A percentile compares a stretch with the other conserved stretches of the same genome.
Evolutionary conservation across 208 protist genomes (phyloP).

Genomic region (Angomonas deanei): DNA sequence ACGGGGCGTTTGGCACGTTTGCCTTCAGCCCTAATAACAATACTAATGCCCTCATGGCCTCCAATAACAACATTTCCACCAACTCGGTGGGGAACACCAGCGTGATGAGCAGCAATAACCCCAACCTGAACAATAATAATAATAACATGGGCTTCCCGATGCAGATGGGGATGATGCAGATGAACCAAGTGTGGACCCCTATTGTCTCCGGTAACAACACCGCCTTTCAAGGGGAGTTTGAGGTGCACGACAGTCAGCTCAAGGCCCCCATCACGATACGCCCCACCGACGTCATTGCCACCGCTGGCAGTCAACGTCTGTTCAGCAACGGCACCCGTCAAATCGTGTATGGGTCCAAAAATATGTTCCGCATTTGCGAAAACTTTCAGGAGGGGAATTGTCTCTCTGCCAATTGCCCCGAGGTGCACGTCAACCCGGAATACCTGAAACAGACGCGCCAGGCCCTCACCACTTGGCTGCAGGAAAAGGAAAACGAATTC

Average conservation of each 20-base stretch:
- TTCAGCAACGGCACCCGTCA: conserved; percentile 35
- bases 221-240: no score
- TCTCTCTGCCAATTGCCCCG: conserved; percentile 32
- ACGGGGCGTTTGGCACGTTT: no score
- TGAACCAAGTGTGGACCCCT: no score
- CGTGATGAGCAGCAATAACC: conserved; percentile 8
- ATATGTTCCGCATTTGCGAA: conserved; percentile 50
- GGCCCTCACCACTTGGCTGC: conserved; percentile 54
- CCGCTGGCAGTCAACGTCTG: conserved; percentile 45
- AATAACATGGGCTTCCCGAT: no score
- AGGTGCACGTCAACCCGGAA: conserved; percentile 61
- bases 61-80: conserved; percentile 7
- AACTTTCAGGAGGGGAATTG: conserved; percentile 56
- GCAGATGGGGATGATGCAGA: conserved; percentile 13
- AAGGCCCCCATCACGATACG: conserved; percentile 57
- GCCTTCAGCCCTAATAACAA: no score
- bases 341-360: conserved; percentile 32
- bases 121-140: conserved; percentile 8
- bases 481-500: conserved; percentile 52
- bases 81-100: conserved; percentile 17
- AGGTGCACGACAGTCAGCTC: conserved; percentile 67
- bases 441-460: conserved; percentile 39
- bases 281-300: conserved; percentile 33
- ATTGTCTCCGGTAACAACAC: no score
- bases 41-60: no score